These are phyloP conservation scores for Falciphora oryzae DNA, from an alignment of 2,329 filamentous ascomycete species.

Conservation along the genomic window DNA sequence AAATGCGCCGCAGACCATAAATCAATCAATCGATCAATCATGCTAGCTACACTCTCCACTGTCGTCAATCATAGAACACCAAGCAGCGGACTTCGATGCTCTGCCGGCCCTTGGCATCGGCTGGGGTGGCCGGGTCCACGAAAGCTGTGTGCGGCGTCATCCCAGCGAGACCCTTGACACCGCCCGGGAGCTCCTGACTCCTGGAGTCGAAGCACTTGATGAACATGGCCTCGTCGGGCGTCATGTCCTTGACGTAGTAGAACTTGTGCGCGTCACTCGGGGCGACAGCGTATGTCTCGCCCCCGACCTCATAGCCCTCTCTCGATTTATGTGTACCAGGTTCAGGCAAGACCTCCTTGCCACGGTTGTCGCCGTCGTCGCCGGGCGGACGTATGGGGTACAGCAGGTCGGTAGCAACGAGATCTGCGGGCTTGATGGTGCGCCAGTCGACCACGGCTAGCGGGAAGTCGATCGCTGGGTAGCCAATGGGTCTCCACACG, in stretches of 20 bases:
- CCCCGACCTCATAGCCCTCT: conserved; percentile 54
- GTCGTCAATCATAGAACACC: conserved; percentile 48
- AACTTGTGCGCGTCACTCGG: conserved; percentile 54
- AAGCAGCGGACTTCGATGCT: conserved; percentile 61
- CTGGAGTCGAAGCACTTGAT: conserved; percentile 50
- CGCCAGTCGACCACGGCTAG: conserved; percentile 62
- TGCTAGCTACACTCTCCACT: not conserved
- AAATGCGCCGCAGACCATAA: not conserved
- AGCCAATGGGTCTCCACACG: conserved; percentile 63
- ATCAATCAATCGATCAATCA: not conserved
- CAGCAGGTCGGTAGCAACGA: conserved; percentile 55
- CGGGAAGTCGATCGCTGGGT: conserved; percentile 56
- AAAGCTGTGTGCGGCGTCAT: conserved; percentile 50
- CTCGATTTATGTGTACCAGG: conserved; percentile 38
- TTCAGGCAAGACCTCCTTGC: conserved; percentile 51
- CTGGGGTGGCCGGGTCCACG: conserved; percentile 46
- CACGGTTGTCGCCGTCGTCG: conserved; percentile 42
- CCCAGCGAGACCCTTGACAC: conserved; percentile 36
- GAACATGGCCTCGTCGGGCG: conserved; percentile 40
- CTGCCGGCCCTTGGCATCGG: conserved; percentile 41
- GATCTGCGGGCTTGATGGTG: conserved; percentile 49
- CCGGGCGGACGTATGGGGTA: conserved; percentile 44
- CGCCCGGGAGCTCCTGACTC: conserved; percentile 28
- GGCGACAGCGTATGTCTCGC: conserved; percentile 57
- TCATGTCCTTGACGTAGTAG: conserved; percentile 65